phyloP scores from a whole-genome alignment of 352 stramenopile genomes.

The Globisporangium okanoganense region DNA sequence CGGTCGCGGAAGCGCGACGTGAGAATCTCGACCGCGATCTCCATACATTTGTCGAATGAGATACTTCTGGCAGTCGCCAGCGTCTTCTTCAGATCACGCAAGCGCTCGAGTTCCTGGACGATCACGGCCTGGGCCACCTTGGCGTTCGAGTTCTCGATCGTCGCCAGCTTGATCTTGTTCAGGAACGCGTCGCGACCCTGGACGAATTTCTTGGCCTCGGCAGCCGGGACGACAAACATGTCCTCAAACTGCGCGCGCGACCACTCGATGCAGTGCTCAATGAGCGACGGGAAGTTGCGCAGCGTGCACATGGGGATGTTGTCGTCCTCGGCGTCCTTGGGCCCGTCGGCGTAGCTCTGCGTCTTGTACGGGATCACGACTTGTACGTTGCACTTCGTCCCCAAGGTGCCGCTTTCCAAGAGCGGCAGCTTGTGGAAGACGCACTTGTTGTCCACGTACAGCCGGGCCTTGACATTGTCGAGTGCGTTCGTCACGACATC shows the following conservation, averaged over 20 bases:
- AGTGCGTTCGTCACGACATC: slow-evolving; percentile 98
- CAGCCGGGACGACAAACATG: slow-evolving; percentile 74
- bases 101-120: slow-evolving; percentile 68
- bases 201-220: slow-evolving; percentile 86
- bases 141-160: slow-evolving; percentile 69
- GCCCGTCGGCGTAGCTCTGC: slow-evolving; percentile 93
- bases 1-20: slow-evolving; percentile 83
- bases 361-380: slow-evolving; percentile 85
- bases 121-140: slow-evolving; percentile 65
- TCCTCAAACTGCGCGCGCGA: slow-evolving; percentile 88
- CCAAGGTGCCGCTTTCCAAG: slow-evolving; percentile 97
- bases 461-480: slow-evolving; percentile 98
- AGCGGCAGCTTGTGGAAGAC: slow-evolving; percentile 96
- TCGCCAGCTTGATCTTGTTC: slow-evolving; percentile 60
- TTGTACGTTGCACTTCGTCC: slow-evolving; percentile 98
- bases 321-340: slow-evolving; percentile 97
- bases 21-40: slow-evolving; percentile 71
- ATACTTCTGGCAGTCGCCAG: slow-evolving; percentile 47
- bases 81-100: slow-evolving; percentile 49
- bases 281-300: slow-evolving; percentile 97
- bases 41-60: slow-evolving; percentile 72
- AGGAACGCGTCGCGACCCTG: slow-evolving; percentile 71
- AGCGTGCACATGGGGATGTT: slow-evolving; percentile 99
- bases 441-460: slow-evolving; percentile 98
- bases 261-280: slow-evolving; percentile 99